phyloP scores from a whole-genome alignment of 225 moss, liverwort and hornwort species.

The Anthoceros angustus region DNA sequence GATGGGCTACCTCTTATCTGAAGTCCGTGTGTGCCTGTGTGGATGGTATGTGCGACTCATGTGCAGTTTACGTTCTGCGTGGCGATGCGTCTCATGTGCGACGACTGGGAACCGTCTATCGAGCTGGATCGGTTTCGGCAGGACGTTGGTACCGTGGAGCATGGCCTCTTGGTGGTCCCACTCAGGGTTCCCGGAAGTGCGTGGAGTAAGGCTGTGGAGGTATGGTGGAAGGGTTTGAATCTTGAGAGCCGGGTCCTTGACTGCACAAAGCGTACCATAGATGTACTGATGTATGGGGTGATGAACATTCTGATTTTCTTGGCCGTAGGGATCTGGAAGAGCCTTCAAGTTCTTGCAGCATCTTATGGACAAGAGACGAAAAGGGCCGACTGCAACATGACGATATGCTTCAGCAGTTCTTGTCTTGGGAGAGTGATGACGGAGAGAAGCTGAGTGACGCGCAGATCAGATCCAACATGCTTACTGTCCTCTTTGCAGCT shows the following conservation, averaged over 20 bases:
- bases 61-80: not conserved
- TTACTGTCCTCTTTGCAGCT: not conserved
- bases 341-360: not conserved
- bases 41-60: not conserved
- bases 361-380: not conserved
- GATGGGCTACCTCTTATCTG: not conserved
- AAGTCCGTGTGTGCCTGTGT: not conserved
- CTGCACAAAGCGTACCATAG: not conserved
- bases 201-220: not conserved
- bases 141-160: not conserved
- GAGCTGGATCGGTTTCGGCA: not conserved
- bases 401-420: conserved; percentile 1
- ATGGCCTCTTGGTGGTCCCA: not conserved
- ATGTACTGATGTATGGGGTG: not conserved
- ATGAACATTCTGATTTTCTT: not conserved
- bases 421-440: not conserved
- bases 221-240: not conserved
- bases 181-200: not conserved
- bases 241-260: not conserved
- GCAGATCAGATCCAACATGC: not conserved
- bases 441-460: not conserved
- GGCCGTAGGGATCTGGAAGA: not conserved
- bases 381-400: not conserved
- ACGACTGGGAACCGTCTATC: not conserved
- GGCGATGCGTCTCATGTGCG: not conserved